Evolutionary conservation across 106 monocot genomes (phyloP).

Genomic region (Amphibolis antarctica): DNA sequence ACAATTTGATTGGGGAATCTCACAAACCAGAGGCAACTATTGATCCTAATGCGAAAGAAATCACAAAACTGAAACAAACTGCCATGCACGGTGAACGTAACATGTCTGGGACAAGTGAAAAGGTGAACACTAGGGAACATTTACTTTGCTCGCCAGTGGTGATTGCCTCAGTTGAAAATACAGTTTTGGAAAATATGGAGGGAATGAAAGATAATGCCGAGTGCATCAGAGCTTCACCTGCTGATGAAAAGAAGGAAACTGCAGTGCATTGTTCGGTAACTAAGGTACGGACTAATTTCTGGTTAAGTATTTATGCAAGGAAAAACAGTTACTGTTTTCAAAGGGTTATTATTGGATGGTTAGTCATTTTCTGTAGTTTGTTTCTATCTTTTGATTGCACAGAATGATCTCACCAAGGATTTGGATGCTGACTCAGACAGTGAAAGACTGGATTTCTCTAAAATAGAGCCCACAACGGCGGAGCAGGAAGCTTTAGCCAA

Average conservation of each 20-base stretch:
- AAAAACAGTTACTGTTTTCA: not conserved
- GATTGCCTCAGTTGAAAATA: conserved; percentile 42
- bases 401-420: conserved; percentile 36
- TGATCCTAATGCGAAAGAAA: not conserved
- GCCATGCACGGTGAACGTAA: conserved; percentile 10
- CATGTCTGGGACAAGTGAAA: conserved; percentile 2
- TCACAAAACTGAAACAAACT: conserved; percentile 3
- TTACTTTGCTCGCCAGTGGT: conserved; percentile 34
- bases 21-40: not conserved
- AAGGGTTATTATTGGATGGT: not conserved
- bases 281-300: conserved; percentile 26
- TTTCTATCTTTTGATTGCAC: conserved; percentile 15
- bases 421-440: conserved; percentile 26
- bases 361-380: not conserved
- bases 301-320: not conserved
- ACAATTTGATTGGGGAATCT: conserved; percentile 5
- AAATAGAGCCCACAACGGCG: conserved; percentile 64
- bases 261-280: conserved; percentile 15
- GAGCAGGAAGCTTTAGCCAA: conserved; percentile 70
- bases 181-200: conserved; percentile 31
- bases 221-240: conserved; percentile 4
- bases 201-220: conserved; percentile 24
- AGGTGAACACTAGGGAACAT: conserved; percentile 11
- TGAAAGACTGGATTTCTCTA: conserved; percentile 28
- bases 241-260: conserved; percentile 15